Percentiles rank a stretch among this genome's conserved stretches.
Conservation (phyloP, 371 early-diverging fungal species). For the Lichtheimia ramosa region DNA sequence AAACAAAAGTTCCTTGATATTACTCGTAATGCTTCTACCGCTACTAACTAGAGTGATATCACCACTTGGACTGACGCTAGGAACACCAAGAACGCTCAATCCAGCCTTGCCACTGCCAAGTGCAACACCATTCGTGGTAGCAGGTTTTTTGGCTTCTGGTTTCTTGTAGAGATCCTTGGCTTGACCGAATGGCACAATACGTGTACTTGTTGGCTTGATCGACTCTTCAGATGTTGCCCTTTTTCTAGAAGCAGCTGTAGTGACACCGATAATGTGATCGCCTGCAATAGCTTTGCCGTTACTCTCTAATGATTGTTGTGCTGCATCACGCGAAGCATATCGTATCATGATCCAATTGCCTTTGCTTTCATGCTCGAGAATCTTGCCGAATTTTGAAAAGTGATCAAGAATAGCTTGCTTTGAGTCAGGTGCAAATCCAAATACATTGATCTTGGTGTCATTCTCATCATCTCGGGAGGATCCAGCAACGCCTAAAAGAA, state of each 20-base stretch:
- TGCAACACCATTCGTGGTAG: not conserved
- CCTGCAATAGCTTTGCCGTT: slow-evolving; percentile 5
- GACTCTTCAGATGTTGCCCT: not conserved
- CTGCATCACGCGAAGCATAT: not conserved
- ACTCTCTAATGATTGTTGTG: slow-evolving; percentile 9
- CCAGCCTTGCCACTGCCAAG: slow-evolving; percentile 16
- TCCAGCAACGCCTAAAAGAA: not conserved
- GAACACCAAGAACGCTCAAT: slow-evolving; percentile 9
- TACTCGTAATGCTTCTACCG: not conserved
- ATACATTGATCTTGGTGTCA: slow-evolving; percentile 10
- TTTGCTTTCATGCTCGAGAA: slow-evolving; percentile 2
- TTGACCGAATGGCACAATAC: slow-evolving; percentile 6
- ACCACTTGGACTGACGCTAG: slow-evolving; percentile 6
- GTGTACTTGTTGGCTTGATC: not conserved
- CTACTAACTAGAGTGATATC: slow-evolving; percentile 4
- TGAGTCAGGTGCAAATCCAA: slow-evolving; percentile 8
- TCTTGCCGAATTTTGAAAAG: slow-evolving; percentile 11
- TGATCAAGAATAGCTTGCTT: slow-evolving; percentile 8
- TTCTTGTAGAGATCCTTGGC: slow-evolving; percentile 16
- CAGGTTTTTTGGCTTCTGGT: slow-evolving; percentile 1
- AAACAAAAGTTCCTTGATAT: slow-evolving; percentile 11
- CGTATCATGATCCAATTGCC: slow-evolving; percentile 10
- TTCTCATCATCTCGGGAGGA: not conserved
- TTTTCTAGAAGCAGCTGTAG: slow-evolving; percentile 2
- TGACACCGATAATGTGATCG: slow-evolving; percentile 12